Conservation (phyloP, 2,329 filamentous ascomycete species). For the Helminthosporium solani region DNA sequence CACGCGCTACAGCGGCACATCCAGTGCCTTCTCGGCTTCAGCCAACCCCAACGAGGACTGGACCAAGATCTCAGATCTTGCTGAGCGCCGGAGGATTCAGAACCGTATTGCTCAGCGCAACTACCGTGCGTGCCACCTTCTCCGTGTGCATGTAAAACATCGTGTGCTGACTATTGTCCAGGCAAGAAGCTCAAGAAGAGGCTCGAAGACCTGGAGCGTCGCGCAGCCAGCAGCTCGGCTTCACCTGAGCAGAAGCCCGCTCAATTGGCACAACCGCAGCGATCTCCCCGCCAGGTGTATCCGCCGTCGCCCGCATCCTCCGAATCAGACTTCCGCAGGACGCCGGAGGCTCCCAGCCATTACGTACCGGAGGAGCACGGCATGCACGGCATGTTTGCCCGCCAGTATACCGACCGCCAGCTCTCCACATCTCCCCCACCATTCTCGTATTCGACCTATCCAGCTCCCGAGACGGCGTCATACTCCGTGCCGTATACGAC, state of each 20-base stretch:
- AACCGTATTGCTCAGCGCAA: constrained; percentile 97
- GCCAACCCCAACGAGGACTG: constrained; percentile 97
- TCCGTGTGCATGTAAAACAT: background rate
- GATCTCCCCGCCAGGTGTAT: constrained; percentile 40
- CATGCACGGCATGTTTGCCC: constrained; percentile 63
- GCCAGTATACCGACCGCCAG: constrained; percentile 67
- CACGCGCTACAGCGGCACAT: constrained; percentile 75
- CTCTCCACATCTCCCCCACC: constrained; percentile 71
- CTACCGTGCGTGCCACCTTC: constrained; percentile 68
- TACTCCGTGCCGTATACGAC: constrained; percentile 57
- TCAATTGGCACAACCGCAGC: constrained; percentile 49
- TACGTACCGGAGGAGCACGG: constrained; percentile 56
- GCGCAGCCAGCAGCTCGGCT: constrained; percentile 65
- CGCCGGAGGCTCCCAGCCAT: constrained; percentile 42
- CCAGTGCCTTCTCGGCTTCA: constrained; percentile 91
- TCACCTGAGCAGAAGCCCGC: constrained; percentile 60
- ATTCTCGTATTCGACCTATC: constrained; percentile 67
- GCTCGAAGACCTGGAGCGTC: constrained; percentile 79
- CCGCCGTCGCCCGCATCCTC: constrained; percentile 39
- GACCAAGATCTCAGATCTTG: constrained; percentile 98
- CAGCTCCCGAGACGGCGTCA: constrained; percentile 64
- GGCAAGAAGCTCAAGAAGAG: constrained; percentile 93
- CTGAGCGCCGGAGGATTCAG: constrained; percentile 90
- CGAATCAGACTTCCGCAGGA: constrained; percentile 32
- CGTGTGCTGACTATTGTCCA: constrained; percentile 41